Base-by-base conservation (phyloP, 2,329 filamentous ascomycete genomes). In the Stagonosporopsis vannaccii region DNA sequence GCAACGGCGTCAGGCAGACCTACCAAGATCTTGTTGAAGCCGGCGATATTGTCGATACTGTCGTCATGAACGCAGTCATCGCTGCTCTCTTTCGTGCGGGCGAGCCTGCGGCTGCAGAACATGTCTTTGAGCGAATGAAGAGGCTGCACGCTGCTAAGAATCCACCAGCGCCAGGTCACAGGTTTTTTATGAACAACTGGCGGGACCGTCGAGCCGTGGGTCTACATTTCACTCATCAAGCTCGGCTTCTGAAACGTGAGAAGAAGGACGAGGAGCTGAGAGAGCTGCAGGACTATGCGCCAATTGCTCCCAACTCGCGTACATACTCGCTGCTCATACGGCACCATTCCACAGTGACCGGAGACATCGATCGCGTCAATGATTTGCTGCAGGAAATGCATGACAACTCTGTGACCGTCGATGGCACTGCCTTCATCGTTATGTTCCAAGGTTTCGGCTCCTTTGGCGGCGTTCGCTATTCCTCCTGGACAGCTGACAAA, bases 101-200 rank as follows among this genome's bases (percentile, higher is more conserved):
- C 36, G 93, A 99, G 70, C 85, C 89, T 35, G 78, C 82, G 6
- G 88, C 91, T 0, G 95, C 93, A 2, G 87, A 94, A 65, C 84
- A 89, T 57, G 86, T 97, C 11, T 97, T 97, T 68, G 80, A 86
- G 54, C 87, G 88, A 58, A 98, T 99, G 93, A 93, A 92, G 74
- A 77, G 77, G 2, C 79, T 86, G 25, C 81, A 87, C 54, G 72
- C 77, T 30, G 68, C 76, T 43, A 77, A 76, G 39, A 39, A 51
- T 12, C 47, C 43, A 52, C 22, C 63, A 49, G 55, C 60, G 6
- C 61, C 76, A 11, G 73, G 71, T 37, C 63, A 65, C 42, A 58
- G 25, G 6, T 69, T 68, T 56, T 65, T 63, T 48, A 75, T 75
- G 20, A 65, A 64, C 56, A 66, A 76, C 46, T 81, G 81, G 80